phyloP scores from a whole-genome alignment of 176 grass and related monocot genomes.

The Coix lacrymajobi region DNA sequence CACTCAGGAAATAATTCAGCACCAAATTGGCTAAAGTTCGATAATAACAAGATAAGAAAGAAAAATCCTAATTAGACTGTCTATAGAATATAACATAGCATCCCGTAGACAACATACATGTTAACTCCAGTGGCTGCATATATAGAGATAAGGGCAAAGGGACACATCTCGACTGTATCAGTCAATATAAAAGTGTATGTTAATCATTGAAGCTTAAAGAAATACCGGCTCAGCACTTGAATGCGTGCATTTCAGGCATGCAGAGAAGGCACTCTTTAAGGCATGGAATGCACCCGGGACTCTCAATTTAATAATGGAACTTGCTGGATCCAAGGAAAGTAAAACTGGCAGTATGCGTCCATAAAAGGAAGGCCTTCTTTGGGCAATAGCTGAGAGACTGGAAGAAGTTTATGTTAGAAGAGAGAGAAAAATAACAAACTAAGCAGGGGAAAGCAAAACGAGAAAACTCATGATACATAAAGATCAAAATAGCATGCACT shows the following conservation, averaged over 20 bases:
- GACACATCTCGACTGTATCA: not conserved
- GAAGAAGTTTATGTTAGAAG: constrained; percentile 24
- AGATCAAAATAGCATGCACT: not conserved
- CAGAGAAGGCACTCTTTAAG: constrained; percentile 74
- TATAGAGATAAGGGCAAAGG: not conserved
- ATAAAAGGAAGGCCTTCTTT: constrained; percentile 93
- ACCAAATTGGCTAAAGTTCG: not conserved
- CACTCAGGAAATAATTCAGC: not conserved
- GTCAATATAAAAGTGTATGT: constrained; percentile 4
- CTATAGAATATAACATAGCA: not conserved
- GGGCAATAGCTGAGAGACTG: constrained; percentile 92
- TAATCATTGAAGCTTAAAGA: constrained; percentile 17
- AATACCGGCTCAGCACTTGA: constrained; percentile 98
- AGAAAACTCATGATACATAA: not conserved
- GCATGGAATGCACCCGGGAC: constrained; percentile 82
- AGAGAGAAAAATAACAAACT: not conserved
- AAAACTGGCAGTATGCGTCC: constrained; percentile 90
- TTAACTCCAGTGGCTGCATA: not conserved
- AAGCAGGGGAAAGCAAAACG: not conserved
- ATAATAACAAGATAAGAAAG: not conserved
- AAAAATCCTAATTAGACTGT: not conserved
- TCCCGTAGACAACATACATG: not conserved
- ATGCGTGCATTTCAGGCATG: constrained; percentile 91
- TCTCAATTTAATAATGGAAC: constrained; percentile 57
- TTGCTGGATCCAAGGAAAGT: constrained; percentile 83